A percentile compares a stretch with the other conserved stretches of the same genome.
Evolutionary conservation across 176 grass and related monocot species (phyloP).

Genomic region (Phragmites australis): DNA sequence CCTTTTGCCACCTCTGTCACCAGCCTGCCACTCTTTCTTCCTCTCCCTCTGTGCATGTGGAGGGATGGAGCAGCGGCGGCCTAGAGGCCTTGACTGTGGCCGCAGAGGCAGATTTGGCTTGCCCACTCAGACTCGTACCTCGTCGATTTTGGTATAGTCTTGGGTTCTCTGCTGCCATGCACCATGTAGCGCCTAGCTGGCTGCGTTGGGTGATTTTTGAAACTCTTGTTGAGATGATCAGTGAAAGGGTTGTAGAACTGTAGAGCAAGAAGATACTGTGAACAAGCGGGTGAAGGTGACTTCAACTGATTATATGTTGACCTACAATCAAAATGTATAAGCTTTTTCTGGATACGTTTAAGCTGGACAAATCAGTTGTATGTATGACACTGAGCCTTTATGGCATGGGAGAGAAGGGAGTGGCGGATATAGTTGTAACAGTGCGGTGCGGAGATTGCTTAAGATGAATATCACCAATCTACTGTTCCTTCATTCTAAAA

Average conservation of each 20-base stretch:
- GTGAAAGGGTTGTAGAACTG: neutral
- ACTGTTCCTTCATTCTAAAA: neutral
- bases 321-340: neutral
- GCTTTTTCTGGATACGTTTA: neutral
- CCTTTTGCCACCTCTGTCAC: neutral
- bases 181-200: neutral
- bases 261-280: neutral
- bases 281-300: neutral
- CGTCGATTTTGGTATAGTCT: neutral
- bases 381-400: neutral
- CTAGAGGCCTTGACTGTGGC: neutral
- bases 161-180: neutral
- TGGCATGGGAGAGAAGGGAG: too few species aligned
- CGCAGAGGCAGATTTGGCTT: neutral
- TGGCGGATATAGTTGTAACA: neutral
- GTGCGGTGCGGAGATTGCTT: neutral
- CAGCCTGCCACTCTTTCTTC: neutral
- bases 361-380: neutral
- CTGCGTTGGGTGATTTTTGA: neutral
- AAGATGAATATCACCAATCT: neutral
- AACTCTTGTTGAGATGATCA: neutral
- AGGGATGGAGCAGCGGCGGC: neutral
- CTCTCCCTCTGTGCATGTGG: neutral
- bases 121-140: neutral
- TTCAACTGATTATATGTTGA: neutral